Evolutionary conservation across 805 yeast species (phyloP).

Genomic region (Blastobotrys muscicola): DNA sequence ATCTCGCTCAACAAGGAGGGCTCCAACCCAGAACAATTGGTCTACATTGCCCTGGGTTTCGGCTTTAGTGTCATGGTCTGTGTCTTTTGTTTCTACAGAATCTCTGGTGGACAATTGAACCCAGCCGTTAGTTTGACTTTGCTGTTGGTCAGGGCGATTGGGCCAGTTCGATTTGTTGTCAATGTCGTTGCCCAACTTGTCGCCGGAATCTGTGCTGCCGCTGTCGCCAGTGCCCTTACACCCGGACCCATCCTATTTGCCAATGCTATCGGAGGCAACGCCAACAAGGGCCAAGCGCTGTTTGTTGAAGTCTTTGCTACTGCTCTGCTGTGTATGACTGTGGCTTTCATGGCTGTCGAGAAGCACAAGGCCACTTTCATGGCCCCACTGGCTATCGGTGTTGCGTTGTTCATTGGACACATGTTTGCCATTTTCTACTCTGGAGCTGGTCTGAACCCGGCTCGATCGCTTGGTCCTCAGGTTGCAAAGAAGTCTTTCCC

Average conservation of each 20-base stretch:
- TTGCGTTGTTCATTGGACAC: conserved; percentile 73
- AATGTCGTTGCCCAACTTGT: conserved; percentile 61
- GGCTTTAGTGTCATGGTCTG: conserved; percentile 77
- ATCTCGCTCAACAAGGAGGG: conserved; percentile 26
- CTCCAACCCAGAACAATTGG: conserved; percentile 46
- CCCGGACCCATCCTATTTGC: conserved; percentile 70
- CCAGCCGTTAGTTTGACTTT: conserved; percentile 78
- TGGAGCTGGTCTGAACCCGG: conserved; percentile 90
- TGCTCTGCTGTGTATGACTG: conserved; percentile 61
- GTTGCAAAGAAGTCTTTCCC: conserved; percentile 69
- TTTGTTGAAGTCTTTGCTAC: conserved; percentile 80
- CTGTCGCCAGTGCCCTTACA: conserved; percentile 76
- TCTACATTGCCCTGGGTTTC: conserved; percentile 79
- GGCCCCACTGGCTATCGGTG: conserved; percentile 79
- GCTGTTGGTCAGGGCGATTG: conserved; percentile 61
- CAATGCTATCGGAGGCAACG: conserved; percentile 62
- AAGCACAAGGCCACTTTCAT: conserved; percentile 63
- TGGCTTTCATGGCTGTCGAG: conserved; percentile 75
- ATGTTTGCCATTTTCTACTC: conserved; percentile 73
- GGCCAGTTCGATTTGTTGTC: conserved; percentile 59
- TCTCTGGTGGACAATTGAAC: conserved; percentile 84
- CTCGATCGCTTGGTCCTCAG: conserved; percentile 79
- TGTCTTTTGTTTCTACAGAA: conserved; percentile 58
- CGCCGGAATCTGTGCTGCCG: conserved; percentile 90
- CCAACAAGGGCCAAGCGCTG: conserved; percentile 64